Evolutionary conservation across 768 basidiomycete genomes (phyloP), one percentile per base, ranked within the genome.

Genomic region (Leccinum boreale): DNA sequence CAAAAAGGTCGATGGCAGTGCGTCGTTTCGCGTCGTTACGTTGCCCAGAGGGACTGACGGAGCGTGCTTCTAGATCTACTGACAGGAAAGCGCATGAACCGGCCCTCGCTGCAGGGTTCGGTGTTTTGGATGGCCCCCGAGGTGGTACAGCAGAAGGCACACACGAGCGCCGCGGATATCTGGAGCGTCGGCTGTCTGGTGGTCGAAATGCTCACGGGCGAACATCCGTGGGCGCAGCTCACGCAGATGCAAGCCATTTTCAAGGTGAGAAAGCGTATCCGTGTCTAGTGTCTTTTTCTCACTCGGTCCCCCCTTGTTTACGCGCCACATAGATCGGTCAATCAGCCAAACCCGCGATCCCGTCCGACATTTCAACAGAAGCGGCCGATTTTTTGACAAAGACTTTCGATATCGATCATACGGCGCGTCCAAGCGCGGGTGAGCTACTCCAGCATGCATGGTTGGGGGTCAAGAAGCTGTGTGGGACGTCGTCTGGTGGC

Each of bases 121-220:
- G 95, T 98, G 11, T 98, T 97, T 75, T 98, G 96, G 96, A 98
- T 98, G 96, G 96, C 96, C 0, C 96, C 96, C 0, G 96, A 98
- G 73, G 94, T 98, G 19, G 97, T 98, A 58, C 95, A 95, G 68
- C 97, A 99, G 76, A 94, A 87, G 24, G 84, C 86, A 0, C 92
- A 97, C 69, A 95, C 94, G 10, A 81, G 79, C 59, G 95, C 95
- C 68, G 94, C 94, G 6, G 95, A 97, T 70, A 95, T 97, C 55
- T 98, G 95, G 95, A 92, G 91, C 70, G 88, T 98, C 1, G 94
- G 94, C 2, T 96, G 94, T 71, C 75, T 98, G 49, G 87, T 97
- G 24, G 92, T 98, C 12, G 94, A 98, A 73, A 98, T 98, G 94
- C 78, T 97, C 55, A 98, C 95, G 0, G 94, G 94, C 2, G 90